Evolutionary conservation across 1,139 yeast species (phyloP), one percentile per base, ranked within the genome.

Genomic region (Kazachstania sp.): DNA sequence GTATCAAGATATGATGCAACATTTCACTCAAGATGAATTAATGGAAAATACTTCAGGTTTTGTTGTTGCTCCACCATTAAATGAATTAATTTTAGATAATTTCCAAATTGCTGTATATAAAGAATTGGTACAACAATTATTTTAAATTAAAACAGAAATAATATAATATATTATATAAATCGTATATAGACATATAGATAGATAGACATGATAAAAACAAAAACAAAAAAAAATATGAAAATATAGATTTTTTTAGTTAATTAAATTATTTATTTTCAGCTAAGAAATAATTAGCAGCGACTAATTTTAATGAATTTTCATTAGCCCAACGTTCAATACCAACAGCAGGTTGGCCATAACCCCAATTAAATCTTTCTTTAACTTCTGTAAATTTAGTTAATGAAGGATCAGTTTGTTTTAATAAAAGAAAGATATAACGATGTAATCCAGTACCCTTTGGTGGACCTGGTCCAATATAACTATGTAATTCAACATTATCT

Each of bases 401-500:
- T 59, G 63, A 42, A 67, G 75, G 63, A 69, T 85, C 92, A 8
- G 13, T 15, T 68, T 82, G 82, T 26, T 36, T 47, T 30, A 32
- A 85, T 54, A 87, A 70, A 52, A 86, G 65, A 60, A 83, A 84
- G 38, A 85, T 87, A 62, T 86, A 87, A 51, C 95, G 76, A 67
- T 87, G 95, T 60, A 78, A 75, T 29, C 94, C 94, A 1, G 95
- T 85, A 49, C 78, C 78, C 49, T 77, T 77, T 37, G 95, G 94
- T 26, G 96, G 96, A 9, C 76, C 95, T 1, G 96, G 95, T 0
- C 95, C 95, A 59, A 71, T 62, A 64, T 86, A 86, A 9, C 73
- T 70, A 30, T 29, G 26, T 28, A 74, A 12, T 4, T 23, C 59
- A 43, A 75, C 59, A 19, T 52, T 52, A 9, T 48, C 49, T 13